Evolutionary conservation across 1,284 basidiomycete genomes (phyloP), one percentile per base, ranked within the genome.

Genomic region (Leccinum fuscescens): DNA sequence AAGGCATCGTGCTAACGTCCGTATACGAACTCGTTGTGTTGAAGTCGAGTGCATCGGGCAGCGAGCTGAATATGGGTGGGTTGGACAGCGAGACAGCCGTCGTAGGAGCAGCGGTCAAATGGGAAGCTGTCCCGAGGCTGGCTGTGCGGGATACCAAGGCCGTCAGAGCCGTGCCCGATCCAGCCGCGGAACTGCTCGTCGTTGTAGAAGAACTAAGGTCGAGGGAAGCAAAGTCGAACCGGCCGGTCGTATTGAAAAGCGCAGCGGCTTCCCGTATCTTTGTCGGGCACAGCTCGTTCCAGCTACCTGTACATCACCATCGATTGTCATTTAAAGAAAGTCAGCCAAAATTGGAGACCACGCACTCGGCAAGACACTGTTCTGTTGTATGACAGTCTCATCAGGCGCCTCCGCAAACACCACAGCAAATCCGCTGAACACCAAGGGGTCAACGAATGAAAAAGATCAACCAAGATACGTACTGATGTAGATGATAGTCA

Each of bases 401-500:
- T 65, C 56, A 20, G 65, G 60, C 0, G 65, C 60, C 60, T 74
- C 74, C 0, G 72, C 74, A 62, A 74, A 55, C 9, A 27, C 24
- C 24, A 27, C 24, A 27, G 24, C 24, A 24, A 24, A 24, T 9
- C 74, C 72, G 12, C 71, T 72, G n/a, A 12, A 53, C 42, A 31
- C 29, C 29, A 15, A 6, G n/a, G 8, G 46, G 17, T 69, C 15
- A 70, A 53, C 1, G 20, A 17, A 51, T 15, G 22, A 51, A 56
- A 4, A 53, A 4, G 24, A 48, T n/a, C 12, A 42, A 8, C 2
- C 1, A 24, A 37, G 35, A 15, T 7, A 61, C 70, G 5, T 54
- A 74, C 74, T 56, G 44, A 46, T 55, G 52, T 46, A 75, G 49
- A 54, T 74, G 72, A 39, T 63, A 74, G 53, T 72, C 70, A 29